A percentile compares a stretch with the other conserved stretches of the same genome.
Evolutionary conservation across 2,329 filamentous ascomycete species (phyloP).

Genomic region (Colletotrichum neosansevieriae): DNA sequence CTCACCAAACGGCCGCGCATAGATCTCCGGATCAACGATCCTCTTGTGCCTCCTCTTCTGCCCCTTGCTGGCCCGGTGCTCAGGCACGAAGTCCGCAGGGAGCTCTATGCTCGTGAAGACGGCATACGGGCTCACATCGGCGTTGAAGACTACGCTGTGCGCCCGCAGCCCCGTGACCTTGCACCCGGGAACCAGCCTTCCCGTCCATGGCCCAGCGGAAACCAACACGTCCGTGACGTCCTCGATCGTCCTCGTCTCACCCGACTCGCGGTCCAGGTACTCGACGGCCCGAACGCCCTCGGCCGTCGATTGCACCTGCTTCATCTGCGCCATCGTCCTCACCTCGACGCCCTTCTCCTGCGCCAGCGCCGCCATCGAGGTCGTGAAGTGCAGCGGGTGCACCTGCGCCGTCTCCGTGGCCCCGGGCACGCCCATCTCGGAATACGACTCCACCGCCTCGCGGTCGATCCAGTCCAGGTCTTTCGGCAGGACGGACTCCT

Average conservation of each 20-base stretch:
- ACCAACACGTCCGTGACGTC: conserved; percentile 67
- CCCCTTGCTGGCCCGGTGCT: conserved; percentile 59
- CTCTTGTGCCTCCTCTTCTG: conserved; percentile 68
- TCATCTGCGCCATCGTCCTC: conserved; percentile 74
- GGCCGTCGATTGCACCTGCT: conserved; percentile 69
- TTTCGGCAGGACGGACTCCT: conserved; percentile 73
- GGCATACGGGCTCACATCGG: conserved; percentile 77
- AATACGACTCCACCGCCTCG: conserved; percentile 76
- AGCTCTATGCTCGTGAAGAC: conserved; percentile 89
- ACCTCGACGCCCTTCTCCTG: conserved; percentile 76
- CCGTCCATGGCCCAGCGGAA: conserved; percentile 73
- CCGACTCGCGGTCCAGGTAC: conserved; percentile 63
- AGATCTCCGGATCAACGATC: conserved; percentile 89
- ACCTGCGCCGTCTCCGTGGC: conserved; percentile 89
- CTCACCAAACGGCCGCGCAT: conserved; percentile 87
- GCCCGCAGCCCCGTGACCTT: conserved; percentile 71
- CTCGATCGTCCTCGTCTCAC: conserved; percentile 50
- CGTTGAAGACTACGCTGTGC: conserved; percentile 74
- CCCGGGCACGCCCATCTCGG: conserved; percentile 80
- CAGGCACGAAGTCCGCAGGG: conserved; percentile 71
- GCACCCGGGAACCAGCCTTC: conserved; percentile 66
- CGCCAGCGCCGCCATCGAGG: conserved; percentile 82
- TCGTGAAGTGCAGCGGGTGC: conserved; percentile 92
- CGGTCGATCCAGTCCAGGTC: conserved; percentile 88
- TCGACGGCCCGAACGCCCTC: conserved; percentile 71